These are phyloP conservation scores for Chalaropsis thielavioides DNA, from an alignment of 2,329 filamentous ascomycete species.

Conservation along the genomic window DNA sequence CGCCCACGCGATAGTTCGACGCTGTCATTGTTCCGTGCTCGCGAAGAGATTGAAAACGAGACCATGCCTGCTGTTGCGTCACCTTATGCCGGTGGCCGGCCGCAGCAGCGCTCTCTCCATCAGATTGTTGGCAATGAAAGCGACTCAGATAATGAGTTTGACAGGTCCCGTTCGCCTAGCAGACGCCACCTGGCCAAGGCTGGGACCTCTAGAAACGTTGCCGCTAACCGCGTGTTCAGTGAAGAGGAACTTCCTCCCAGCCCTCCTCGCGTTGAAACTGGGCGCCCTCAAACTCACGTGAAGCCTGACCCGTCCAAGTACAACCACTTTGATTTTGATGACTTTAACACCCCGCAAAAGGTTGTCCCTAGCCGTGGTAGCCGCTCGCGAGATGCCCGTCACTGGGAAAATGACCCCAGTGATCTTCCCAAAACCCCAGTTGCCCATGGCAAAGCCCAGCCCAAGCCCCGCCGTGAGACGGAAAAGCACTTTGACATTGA, in stretches of 20 bases:
- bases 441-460: slow-evolving; percentile 40
- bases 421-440: slow-evolving; percentile 36
- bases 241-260: slow-evolving; percentile 50
- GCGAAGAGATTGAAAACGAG: slow-evolving; percentile 44
- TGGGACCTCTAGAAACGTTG: slow-evolving; percentile 40
- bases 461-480: slow-evolving; percentile 59
- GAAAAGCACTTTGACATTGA: slow-evolving; percentile 72
- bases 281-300: slow-evolving; percentile 19
- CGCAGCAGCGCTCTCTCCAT: slow-evolving; percentile 49
- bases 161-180: slow-evolving; percentile 34
- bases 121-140: slow-evolving; percentile 53
- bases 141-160: slow-evolving; percentile 30
- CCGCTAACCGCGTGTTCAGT: slow-evolving; percentile 42
- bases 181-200: slow-evolving; percentile 34
- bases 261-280: slow-evolving; percentile 30
- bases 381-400: slow-evolving; percentile 55
- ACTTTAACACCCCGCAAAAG: slow-evolving; percentile 76
- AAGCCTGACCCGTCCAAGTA: slow-evolving; percentile 16
- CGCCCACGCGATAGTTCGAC: slow-evolving; percentile 39
- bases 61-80: slow-evolving; percentile 38
- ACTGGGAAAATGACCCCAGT: slow-evolving; percentile 57
- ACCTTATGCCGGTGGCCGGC: slow-evolving; percentile 47
- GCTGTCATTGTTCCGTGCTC: slow-evolving; percentile 59
- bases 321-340: slow-evolving; percentile 44
- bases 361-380: slow-evolving; percentile 41